Evolutionary conservation across 805 yeast species (phyloP).

Genomic region (Ogataea angusta): DNA sequence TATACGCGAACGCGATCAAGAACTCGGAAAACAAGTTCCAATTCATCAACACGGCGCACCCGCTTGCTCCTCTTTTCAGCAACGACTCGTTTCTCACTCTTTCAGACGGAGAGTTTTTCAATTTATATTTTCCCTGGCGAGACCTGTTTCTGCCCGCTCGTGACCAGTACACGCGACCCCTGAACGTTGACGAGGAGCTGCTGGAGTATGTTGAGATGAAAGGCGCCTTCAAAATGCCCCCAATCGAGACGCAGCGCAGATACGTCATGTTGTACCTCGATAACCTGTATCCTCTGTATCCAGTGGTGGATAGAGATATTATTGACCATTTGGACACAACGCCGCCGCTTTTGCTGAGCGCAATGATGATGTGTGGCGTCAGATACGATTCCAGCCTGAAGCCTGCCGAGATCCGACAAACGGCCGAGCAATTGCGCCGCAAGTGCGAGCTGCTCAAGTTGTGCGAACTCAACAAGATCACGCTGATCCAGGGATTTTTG

Average conservation of each 20-base stretch:
- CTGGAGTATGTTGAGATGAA: slow-evolving; percentile 22
- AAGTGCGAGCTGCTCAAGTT: slow-evolving; percentile 28
- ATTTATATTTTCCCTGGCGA: slow-evolving; percentile 33
- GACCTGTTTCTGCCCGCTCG: slow-evolving; percentile 20
- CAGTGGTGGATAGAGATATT: slow-evolving; percentile 27
- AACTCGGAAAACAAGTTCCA: slow-evolving; percentile 25
- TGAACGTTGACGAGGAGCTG: slow-evolving; percentile 25
- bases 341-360: slow-evolving; percentile 30
- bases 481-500: slow-evolving; percentile 28
- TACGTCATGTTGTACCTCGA: slow-evolving; percentile 24
- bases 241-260: slow-evolving; percentile 20
- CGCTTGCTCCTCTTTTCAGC: slow-evolving; percentile 32
- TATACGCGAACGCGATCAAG: slow-evolving; percentile 26
- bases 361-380: slow-evolving; percentile 26
- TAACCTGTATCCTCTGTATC: slow-evolving; percentile 29
- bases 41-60: slow-evolving; percentile 32
- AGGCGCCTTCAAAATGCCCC: slow-evolving; percentile 27
- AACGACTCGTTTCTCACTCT: slow-evolving; percentile 31
- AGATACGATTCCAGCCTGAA: slow-evolving; percentile 20
- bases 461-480: slow-evolving; percentile 28
- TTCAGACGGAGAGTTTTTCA: slow-evolving; percentile 30
- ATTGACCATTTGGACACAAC: slow-evolving; percentile 15
- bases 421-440: slow-evolving; percentile 24
- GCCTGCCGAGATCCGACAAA: slow-evolving; percentile 16
- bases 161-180: slow-evolving; percentile 10